A percentile compares a stretch with the other conserved stretches of the same genome.
phyloP scores from a whole-genome alignment of 2,329 filamentous ascomycete species.

The Trichoderma harzianum region DNA sequence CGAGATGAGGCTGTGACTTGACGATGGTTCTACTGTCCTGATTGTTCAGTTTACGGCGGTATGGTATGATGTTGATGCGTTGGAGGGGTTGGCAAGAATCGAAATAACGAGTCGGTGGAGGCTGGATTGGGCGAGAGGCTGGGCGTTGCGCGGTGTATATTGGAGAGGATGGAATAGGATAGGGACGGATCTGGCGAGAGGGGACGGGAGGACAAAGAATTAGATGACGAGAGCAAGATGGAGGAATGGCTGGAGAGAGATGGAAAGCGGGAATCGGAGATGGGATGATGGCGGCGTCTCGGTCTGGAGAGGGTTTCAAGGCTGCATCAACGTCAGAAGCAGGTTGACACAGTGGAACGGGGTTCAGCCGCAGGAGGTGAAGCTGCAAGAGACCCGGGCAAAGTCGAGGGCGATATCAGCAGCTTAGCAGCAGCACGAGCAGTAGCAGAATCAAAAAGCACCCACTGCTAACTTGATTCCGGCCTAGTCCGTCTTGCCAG shows the following conservation, averaged over 20 bases:
- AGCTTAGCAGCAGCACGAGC: background rate
- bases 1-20: constrained; percentile 16
- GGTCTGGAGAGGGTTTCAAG: constrained; percentile 26
- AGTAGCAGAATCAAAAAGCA: background rate
- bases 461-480: constrained; percentile 12
- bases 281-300: constrained; percentile 27
- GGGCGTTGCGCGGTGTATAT: constrained; percentile 5
- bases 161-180: background rate
- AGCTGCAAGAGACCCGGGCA: constrained; percentile 20
- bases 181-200: background rate
- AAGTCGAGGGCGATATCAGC: constrained; percentile 16
- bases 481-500: background rate
- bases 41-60: background rate
- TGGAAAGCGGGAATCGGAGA: constrained; percentile 6
- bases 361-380: constrained; percentile 38
- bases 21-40: background rate
- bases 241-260: background rate
- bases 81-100: constrained; percentile 10
- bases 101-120: constrained; percentile 10
- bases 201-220: background rate
- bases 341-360: constrained; percentile 33
- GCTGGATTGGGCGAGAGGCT: constrained; percentile 11
- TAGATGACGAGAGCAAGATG: background rate
- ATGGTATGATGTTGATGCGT: constrained; percentile 7
- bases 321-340: constrained; percentile 34